These are phyloP conservation scores for Myotisia sp. DNA, from an alignment of 2,329 filamentous ascomycete species.

Conservation along the genomic window DNA sequence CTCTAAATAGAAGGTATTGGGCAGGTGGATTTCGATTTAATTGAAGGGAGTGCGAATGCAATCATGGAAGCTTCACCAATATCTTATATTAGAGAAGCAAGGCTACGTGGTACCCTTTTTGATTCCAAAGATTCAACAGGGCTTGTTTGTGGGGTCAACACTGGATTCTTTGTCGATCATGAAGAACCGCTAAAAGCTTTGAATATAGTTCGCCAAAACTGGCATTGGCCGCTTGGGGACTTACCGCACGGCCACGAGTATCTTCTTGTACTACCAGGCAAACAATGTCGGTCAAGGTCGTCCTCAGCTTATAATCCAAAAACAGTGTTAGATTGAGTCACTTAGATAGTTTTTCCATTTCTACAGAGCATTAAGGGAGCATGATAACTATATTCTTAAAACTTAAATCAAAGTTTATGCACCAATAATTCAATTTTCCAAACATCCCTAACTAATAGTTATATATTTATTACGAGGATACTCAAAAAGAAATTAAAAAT, in stretches of 20 bases:
- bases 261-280: slow-evolving; percentile 16
- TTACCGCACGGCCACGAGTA: slow-evolving; percentile 22
- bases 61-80: slow-evolving; percentile 26
- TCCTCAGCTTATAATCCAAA: no score
- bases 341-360: no score
- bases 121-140: slow-evolving; percentile 17
- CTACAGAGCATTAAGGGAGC: no score
- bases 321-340: no score
- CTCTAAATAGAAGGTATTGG: slow-evolving; percentile 17
- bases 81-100: slow-evolving; percentile 26
- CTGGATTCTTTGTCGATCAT: slow-evolving; percentile 28
- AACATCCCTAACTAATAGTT: no score
- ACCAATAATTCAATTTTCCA: no score
- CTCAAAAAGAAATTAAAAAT: no score
- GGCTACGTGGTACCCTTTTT: slow-evolving; percentile 26
- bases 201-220: slow-evolving; percentile 15
- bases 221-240: slow-evolving; percentile 23
- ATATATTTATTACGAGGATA: no score
- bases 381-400: no score
- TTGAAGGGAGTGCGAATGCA: slow-evolving; percentile 18
- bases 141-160: slow-evolving; percentile 23
- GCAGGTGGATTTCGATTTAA: slow-evolving; percentile 17
- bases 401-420: no score
- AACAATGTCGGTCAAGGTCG: slow-evolving; percentile 6
- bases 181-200: slow-evolving; percentile 22